Base-by-base conservation (phyloP, 2,329 filamentous ascomycete species). In the Blumeria hordei region DNA sequence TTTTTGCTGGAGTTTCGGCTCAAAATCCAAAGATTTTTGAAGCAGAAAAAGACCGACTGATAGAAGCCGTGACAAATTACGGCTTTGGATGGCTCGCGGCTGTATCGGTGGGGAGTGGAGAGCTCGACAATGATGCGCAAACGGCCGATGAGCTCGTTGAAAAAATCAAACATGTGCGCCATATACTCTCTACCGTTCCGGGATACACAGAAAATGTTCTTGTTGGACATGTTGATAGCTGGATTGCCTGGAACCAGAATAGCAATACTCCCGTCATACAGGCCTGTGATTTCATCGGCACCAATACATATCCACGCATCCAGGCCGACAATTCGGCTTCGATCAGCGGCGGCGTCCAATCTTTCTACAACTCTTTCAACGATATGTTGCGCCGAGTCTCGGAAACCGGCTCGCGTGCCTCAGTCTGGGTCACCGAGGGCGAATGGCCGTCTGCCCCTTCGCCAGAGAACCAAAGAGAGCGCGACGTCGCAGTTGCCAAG, bases 221-320 rank as follows among this genome's bases (percentile, higher is more conserved):
- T 2, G 67, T 94, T 57, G 87, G 87, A 54, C 88, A 94, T 68
- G 87, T 94, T 65, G 88, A 94, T 66, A 93, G 88, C 54, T 94
- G 86, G 86, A 86, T 81, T 37, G 78, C 77, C 54, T 88, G 79
- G 73, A 77, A 78, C 65, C 87, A 93, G 67, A 67, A 69, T 54
- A 77, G 80, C 64, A 93, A 90, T 74, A 68, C 69, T 50, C 77
- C 74, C 43, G 78, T 93, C 57, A 78, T 86, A 57, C 71, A 79
- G 8, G 77, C 76, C 43, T 70, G 74, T 59, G 87, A 94, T 71
- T 94, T 79, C 74, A 68, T 94, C 58, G 88, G 88, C 60, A 78
- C 90, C 66, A 86, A 94, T 65, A 83, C 81, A n/a, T 93, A 92
- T 67, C 76, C 85, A 16, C 94, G 88, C 74, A 94, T 81, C 70